These are phyloP conservation scores for Trypanosoma boissoni DNA, from an alignment of 208 protist species.

Conservation along the genomic window DNA sequence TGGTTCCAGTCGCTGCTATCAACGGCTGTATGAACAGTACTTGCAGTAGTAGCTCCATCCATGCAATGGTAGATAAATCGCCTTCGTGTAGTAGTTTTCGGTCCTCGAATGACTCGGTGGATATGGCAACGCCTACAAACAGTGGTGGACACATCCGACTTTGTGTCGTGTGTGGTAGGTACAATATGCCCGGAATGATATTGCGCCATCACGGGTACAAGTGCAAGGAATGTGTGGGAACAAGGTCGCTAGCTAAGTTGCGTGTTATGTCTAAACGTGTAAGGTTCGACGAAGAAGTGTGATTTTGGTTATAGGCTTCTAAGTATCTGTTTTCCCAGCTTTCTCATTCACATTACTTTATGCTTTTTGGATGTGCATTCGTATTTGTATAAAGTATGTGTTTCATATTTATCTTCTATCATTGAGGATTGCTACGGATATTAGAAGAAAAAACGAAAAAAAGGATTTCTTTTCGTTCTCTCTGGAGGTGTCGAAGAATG, in stretches of 20 bases:
- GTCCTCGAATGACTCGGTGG: background rate
- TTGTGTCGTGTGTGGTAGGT: conserved; percentile 86
- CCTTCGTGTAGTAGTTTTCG: conserved; percentile 10
- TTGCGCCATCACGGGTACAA: conserved; percentile 76
- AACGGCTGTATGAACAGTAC: background rate
- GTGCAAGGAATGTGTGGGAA: conserved; percentile 85
- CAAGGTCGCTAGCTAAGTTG: conserved; percentile 57
- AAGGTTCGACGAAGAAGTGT: conserved; percentile 2
- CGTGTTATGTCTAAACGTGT: conserved; percentile 30
- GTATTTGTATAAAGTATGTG: too few relatives aligned
- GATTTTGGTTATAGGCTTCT: too few relatives aligned
- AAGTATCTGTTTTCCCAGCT: too few relatives aligned
- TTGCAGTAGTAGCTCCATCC: too few relatives aligned
- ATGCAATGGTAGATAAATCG: background rate
- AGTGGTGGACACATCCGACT: conserved; percentile 22
- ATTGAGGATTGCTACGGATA: too few relatives aligned
- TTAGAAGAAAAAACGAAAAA: too few relatives aligned
- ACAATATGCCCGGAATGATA: conserved; percentile 70
- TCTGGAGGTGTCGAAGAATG: too few relatives aligned
- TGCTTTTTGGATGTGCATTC: too few relatives aligned
- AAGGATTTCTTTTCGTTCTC: too few relatives aligned
- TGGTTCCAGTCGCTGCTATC: conserved; percentile 52
- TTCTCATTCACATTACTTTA: too few relatives aligned
- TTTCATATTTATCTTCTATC: too few relatives aligned
- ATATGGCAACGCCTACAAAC: background rate